Evolutionary conservation across 164 flowering plant genomes (phyloP).

Genomic region (Akebia trifoliata): DNA sequence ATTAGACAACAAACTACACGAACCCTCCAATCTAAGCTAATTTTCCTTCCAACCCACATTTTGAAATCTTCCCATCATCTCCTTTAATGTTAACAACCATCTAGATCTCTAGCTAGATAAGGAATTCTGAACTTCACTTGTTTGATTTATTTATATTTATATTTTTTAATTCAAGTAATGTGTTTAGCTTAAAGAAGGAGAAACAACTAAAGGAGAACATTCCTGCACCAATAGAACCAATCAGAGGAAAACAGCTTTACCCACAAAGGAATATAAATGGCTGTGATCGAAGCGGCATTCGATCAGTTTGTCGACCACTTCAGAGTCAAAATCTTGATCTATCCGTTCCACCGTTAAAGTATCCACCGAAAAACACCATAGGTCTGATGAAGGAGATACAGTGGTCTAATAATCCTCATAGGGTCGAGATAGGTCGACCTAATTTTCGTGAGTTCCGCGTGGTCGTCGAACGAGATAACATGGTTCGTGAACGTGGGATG

Average conservation of each 20-base stretch:
- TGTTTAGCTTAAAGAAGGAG: slow-evolving; percentile 15
- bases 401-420: background rate
- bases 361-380: slow-evolving; percentile 22
- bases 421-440: background rate
- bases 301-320: background rate
- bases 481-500: background rate
- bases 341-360: slow-evolving; percentile 25
- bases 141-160: background rate
- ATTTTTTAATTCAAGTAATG: too few species aligned
- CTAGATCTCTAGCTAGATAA: too few species aligned
- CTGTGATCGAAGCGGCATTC: background rate
- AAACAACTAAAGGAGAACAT: slow-evolving; percentile 13
- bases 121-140: too few species aligned
- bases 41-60: background rate
- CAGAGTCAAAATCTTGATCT: slow-evolving; percentile 3
- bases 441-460: background rate
- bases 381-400: slow-evolving; percentile 1
- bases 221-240: slow-evolving; percentile 5
- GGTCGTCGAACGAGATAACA: background rate
- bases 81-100: background rate
- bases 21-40: slow-evolving; percentile 9
- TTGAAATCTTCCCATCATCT: background rate
- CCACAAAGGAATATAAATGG: slow-evolving; percentile 2
- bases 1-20: slow-evolving; percentile 17
- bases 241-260: background rate